Conservation (phyloP, 2,329 filamentous ascomycete species). For the Calonectria ilicicola region DNA sequence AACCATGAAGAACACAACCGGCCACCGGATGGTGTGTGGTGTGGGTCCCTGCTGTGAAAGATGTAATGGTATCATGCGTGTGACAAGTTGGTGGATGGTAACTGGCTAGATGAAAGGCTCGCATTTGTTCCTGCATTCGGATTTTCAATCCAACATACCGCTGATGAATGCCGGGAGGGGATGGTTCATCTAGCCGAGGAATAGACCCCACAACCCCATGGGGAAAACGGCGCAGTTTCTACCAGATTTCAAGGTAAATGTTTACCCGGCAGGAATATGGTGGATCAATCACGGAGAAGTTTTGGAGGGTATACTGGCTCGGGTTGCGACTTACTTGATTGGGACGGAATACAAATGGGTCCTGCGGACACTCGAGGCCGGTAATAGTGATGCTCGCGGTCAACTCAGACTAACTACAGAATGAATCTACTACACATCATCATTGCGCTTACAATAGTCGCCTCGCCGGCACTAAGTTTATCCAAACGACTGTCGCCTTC, state of each 20-base stretch:
- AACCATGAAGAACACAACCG: background rate
- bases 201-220: constrained; percentile 3
- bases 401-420: background rate
- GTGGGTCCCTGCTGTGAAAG: background rate
- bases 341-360: constrained; percentile 2
- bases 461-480: background rate
- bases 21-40: background rate
- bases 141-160: background rate
- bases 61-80: background rate
- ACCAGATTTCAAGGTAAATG: background rate
- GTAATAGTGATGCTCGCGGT: background rate
- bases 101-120: background rate
- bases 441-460: background rate
- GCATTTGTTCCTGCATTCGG: constrained; percentile 3
- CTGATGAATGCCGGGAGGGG: background rate
- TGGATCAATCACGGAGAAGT: background rate
- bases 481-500: background rate
- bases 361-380: background rate
- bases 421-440: background rate
- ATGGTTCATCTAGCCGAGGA: background rate
- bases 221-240: background rate
- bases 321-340: background rate
- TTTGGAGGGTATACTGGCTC: background rate
- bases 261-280: background rate
- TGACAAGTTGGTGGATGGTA: background rate